Evolutionary conservation across 768 basidiomycete genomes (phyloP), one percentile per base, ranked within the genome.

Genomic region (Suillus subaureus): DNA sequence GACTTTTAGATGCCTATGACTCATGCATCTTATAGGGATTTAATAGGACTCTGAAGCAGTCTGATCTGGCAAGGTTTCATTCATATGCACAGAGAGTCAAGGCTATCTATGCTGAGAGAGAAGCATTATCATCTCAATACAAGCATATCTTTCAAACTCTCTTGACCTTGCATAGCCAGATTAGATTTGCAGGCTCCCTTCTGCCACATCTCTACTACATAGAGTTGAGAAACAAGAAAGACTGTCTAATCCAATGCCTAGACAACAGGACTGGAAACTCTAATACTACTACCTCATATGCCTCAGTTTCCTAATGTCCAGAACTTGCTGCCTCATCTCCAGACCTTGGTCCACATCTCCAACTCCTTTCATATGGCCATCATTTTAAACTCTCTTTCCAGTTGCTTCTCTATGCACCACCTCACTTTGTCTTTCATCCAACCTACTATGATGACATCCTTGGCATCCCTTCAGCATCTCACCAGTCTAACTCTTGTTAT

Each of bases 141-240:
- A 45, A 11, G 9, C 9, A 45, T 45, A 2, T 45, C n/a, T 45
- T n/a, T n/a, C 21, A 45, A 11, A 45, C 21, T 4, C 21, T 45
- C 0, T 21, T n/a, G 9, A 5, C 43, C 21, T n/a, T 45, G 3
- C 21, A 45, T 11, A 0, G 4, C 4, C 0, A 0, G 9, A 4
- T 11, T 11, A 11, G 43, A n/a, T n/a, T 21, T 45, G 4, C 9
- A 11, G 21, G 9, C 21, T 45, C 4, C 6, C 21, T 45, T n/a
- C 2, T 45, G 9, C 43, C 43, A 9, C 4, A 21, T 45, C 21
- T 45, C 4, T 4, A 11, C 4, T 6, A n/a, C 11, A 0, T 45
- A 11, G 43, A n/a, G 21, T 11, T 45, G 9, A 45, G 3, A 5
- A 9, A n/a, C 43, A 45, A n/a, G 3, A 45, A 2, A 11, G 43